These are phyloP conservation scores for Melaleuca quinquenervia DNA, from an alignment of 345 rosid species.

Conservation along the genomic window DNA sequence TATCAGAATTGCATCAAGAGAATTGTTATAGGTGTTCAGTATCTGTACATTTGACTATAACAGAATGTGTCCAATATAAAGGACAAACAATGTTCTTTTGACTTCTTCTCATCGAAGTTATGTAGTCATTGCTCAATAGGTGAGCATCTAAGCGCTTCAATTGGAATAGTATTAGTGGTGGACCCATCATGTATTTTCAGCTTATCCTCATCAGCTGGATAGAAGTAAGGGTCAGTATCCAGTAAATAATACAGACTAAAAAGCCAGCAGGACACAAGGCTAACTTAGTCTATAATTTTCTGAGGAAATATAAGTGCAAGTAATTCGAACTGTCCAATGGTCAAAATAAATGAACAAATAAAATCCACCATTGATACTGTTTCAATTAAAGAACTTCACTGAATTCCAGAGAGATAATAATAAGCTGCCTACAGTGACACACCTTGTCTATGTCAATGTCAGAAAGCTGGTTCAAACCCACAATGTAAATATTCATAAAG, in stretches of 20 bases:
- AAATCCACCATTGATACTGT: not conserved
- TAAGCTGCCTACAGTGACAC: conserved; percentile 2
- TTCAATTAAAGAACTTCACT: not conserved
- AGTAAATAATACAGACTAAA: not conserved
- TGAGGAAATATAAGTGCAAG: not conserved
- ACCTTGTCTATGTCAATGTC: conserved; percentile 97
- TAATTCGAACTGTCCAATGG: not conserved
- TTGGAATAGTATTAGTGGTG: not conserved
- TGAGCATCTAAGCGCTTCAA: not conserved
- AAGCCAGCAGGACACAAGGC: not conserved
- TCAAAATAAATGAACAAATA: not conserved
- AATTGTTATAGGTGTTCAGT: not conserved
- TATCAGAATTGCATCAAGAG: not conserved
- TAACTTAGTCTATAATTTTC: not conserved
- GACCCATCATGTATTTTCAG: not conserved
- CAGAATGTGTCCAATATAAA: not conserved
- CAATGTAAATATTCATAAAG: conserved; percentile 89
- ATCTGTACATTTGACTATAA: not conserved
- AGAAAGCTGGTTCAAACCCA: conserved; percentile 79
- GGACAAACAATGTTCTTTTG: not conserved
- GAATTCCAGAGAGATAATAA: not conserved
- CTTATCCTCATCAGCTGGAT: not conserved
- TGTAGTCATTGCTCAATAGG: not conserved
- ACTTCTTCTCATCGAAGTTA: not conserved
- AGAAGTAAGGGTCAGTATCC: not conserved